phyloP scores from a whole-genome alignment of 2,329 filamentous ascomycete species.

The Penicillium concentricum region DNA sequence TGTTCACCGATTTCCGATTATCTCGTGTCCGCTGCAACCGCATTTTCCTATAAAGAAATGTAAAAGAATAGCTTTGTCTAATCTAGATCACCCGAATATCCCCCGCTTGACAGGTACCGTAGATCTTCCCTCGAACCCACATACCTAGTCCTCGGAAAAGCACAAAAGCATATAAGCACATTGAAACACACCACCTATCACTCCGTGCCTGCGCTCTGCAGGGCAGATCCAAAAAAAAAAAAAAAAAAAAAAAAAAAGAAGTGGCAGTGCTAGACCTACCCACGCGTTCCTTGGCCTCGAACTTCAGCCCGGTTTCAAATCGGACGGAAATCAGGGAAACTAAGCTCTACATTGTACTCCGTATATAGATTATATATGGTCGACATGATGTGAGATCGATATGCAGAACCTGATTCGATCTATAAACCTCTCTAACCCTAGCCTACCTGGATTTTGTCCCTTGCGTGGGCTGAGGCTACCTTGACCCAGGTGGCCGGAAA shows the following conservation, averaged over 20 bases:
- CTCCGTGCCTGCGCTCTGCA: slow-evolving; percentile 19
- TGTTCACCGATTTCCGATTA: slow-evolving; percentile 10
- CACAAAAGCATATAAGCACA: not conserved
- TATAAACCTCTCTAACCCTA: not conserved
- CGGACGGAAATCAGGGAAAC: not conserved
- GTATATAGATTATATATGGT: slow-evolving; percentile 6
- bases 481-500: not conserved
- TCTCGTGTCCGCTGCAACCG: slow-evolving; percentile 26
- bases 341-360: not conserved
- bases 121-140: not conserved
- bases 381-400: slow-evolving; percentile 15
- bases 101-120: not conserved
- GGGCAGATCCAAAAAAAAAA: slow-evolving; percentile 1
- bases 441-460: slow-evolving; percentile 4
- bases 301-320: slow-evolving; percentile 7
- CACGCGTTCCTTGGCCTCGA: slow-evolving; percentile 6
- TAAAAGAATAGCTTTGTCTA: not conserved
- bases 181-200: not conserved
- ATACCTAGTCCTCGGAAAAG: not conserved
- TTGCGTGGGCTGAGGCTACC: slow-evolving; percentile 13
- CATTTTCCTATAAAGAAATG: slow-evolving; percentile 3
- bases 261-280: slow-evolving; percentile 6
- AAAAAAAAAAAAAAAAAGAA: not conserved
- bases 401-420: slow-evolving; percentile 11
- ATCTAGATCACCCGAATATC: not conserved